These are phyloP conservation scores for Colletotrichum costaricense DNA, from an alignment of 2,329 filamentous ascomycete genomes.

Conservation along the genomic window DNA sequence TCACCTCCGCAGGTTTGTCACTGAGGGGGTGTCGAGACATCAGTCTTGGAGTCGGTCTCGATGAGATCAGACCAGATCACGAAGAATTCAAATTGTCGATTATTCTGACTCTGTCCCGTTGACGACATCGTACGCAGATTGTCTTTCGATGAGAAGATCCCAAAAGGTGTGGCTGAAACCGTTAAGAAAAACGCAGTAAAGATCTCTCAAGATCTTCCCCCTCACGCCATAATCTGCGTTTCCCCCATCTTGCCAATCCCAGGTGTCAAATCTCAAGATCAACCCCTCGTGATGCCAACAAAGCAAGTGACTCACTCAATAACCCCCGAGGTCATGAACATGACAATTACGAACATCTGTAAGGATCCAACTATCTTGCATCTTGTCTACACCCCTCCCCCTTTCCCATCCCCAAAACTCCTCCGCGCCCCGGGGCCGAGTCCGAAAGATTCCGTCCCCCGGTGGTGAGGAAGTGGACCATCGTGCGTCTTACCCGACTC, in stretches of 20 bases:
- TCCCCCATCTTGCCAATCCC: not conserved
- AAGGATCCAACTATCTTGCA: not conserved
- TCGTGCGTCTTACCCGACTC: not conserved
- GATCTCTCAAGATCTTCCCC: not conserved
- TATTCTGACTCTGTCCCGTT: not conserved
- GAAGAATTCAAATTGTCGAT: not conserved
- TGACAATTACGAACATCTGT: not conserved
- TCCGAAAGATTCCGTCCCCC: constrained; percentile 26
- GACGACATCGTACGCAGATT: not conserved
- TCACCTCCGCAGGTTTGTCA: not conserved
- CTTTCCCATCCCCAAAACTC: not conserved
- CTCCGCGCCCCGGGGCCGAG: not conserved
- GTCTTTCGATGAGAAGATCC: not conserved
- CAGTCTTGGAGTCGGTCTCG: not conserved
- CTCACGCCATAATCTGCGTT: constrained; percentile 21
- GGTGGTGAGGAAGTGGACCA: not conserved
- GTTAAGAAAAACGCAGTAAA: not conserved
- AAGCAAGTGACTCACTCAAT: not conserved
- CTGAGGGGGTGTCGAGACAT: not conserved
- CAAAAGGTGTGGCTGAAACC: constrained; percentile 5
- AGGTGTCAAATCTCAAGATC: not conserved
- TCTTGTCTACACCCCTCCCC: not conserved
- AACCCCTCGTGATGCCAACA: not conserved
- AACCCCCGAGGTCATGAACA: not conserved
- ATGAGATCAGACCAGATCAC: not conserved